Evolutionary conservation across 768 basidiomycete genomes (phyloP), one percentile per base, ranked within the genome.

Genomic region (Cyclocybe aegerita): DNA sequence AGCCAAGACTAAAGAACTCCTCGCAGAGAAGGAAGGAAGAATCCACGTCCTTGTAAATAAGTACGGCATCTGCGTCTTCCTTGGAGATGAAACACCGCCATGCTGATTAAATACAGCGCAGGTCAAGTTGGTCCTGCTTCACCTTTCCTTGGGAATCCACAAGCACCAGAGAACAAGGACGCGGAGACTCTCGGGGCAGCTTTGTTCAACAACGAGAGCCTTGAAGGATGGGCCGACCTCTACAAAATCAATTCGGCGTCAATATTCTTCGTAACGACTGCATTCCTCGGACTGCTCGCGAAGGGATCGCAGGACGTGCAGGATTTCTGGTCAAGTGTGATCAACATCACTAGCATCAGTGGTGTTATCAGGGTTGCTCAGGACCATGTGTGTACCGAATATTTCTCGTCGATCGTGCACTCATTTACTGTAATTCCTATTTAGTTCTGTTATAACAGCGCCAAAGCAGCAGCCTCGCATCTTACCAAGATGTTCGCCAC

Each of bases 41-140:
- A 61, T 93, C 37, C 88, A 93, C 59, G 79, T 91, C 46, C 78
- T 93, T 4, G 81, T 92, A 33, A 93, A 93, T 72, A 92, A 92
- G 90, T 92, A 51, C 37, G 23, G 78, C 59, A 49, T 43, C 50
- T 15, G 2, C 17, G 23, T 43, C 17, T 41, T 6, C 23, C 10
- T 15, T 8, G n/a, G 9, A 44, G 23, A 17, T 35, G 9, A 23
- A 23, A 23, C 23, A 23, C 23, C 23, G 23, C 23, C 23, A 23
- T 23, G 23, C 23, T 23, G 23, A 23, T 23, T 23, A 23, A 23
- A 23, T 34, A 34, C 56, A 92, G 90, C 54, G 89, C 90, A 16
- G 90, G 90, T 1, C 85, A 91, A 67, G 67, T 70, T 5, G 90
- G 90, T 0, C 90, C 90, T 11, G 51, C 59, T 0, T 81, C 85